Evolutionary conservation across 768 basidiomycete genomes (phyloP).

Genomic region (Mycena amicta): DNA sequence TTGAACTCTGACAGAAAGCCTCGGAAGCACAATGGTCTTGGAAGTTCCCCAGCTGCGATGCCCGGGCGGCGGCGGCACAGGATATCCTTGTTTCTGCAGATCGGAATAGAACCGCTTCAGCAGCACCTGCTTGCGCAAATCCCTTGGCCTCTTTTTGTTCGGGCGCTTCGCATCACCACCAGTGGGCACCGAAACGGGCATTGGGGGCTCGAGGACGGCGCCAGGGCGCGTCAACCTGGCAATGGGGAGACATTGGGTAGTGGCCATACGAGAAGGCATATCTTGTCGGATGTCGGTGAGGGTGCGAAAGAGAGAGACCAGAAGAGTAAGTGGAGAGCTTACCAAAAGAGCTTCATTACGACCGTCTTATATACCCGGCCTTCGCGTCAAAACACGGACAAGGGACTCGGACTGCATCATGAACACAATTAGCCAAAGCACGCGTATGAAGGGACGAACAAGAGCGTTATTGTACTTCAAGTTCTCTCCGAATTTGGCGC

Average conservation of each 20-base stretch:
- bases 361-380: neutral
- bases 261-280: neutral
- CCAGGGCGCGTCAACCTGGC: neutral
- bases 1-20: neutral
- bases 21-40: neutral
- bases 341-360: neutral
- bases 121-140: slow-evolving; percentile 16
- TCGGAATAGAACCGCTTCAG: slow-evolving; percentile 6
- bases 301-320: neutral
- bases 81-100: neutral
- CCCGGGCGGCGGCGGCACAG: no score
- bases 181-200: neutral
- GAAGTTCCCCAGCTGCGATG: neutral
- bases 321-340: neutral
- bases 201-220: neutral
- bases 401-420: no score
- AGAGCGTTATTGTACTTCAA: neutral
- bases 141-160: neutral
- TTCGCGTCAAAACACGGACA: neutral
- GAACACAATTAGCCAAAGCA: neutral
- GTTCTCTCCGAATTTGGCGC: neutral
- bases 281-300: neutral
- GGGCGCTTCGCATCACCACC: neutral
- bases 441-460: neutral
- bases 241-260: neutral